These are phyloP conservation scores for Penicillium robsamsonii DNA, from an alignment of 495 filamentous ascomycete species.

Conservation along the genomic window DNA sequence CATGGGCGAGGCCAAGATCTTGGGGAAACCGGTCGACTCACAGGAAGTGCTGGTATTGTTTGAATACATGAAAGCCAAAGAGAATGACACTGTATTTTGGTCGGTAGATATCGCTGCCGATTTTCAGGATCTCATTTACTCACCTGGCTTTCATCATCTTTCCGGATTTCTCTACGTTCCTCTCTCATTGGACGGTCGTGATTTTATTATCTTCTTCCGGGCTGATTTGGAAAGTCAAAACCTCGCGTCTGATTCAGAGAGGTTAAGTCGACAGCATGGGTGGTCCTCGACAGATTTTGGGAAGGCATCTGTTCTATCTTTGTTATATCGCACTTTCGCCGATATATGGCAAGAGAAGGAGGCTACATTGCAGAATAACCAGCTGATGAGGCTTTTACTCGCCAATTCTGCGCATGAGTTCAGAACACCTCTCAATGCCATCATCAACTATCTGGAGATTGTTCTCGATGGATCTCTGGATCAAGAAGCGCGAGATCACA, in stretches of 20 bases:
- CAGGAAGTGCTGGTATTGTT: slow-evolving; percentile 78
- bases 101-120: slow-evolving; percentile 70
- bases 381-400: slow-evolving; percentile 71
- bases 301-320: slow-evolving; percentile 78
- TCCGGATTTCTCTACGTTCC: slow-evolving; percentile 78
- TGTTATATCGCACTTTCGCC: slow-evolving; percentile 83
- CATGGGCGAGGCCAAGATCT: slow-evolving; percentile 75
- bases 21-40: slow-evolving; percentile 69
- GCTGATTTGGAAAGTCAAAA: neutral
- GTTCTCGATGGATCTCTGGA: slow-evolving; percentile 79
- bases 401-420: slow-evolving; percentile 92
- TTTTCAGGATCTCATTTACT: slow-evolving; percentile 76
- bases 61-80: slow-evolving; percentile 73
- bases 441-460: slow-evolving; percentile 93
- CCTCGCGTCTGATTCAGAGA: neutral
- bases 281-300: slow-evolving; percentile 58
- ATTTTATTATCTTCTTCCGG: slow-evolving; percentile 87
- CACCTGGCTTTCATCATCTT: slow-evolving; percentile 70
- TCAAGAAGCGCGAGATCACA: slow-evolving; percentile 77
- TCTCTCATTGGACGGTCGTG: slow-evolving; percentile 64
- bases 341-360: slow-evolving; percentile 91
- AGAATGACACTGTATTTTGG: slow-evolving; percentile 66
- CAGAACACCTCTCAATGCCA: slow-evolving; percentile 85
- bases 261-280: slow-evolving; percentile 3
- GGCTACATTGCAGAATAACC: slow-evolving; percentile 72